Evolutionary conservation across 495 filamentous ascomycete species (phyloP).

Genomic region (Haplographium delicatum): DNA sequence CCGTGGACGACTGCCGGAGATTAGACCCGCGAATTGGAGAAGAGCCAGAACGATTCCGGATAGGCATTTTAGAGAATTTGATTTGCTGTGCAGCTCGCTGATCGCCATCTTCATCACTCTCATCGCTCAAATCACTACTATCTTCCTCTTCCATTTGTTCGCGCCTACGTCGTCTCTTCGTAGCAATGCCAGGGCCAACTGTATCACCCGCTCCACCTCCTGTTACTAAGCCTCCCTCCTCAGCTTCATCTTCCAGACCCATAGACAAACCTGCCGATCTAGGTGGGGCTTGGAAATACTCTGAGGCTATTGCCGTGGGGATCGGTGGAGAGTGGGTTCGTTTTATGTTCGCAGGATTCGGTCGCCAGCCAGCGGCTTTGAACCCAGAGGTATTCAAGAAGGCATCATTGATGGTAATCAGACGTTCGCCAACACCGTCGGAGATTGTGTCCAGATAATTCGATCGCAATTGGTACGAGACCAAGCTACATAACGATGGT

Average conservation of each 20-base stretch:
- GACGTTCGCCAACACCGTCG: conserved; percentile 91
- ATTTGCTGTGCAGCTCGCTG: conserved; percentile 69
- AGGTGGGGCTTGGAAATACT: conserved; percentile 80
- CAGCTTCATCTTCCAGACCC: conserved; percentile 64
- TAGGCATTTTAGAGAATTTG: conserved; percentile 90
- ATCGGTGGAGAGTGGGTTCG: conserved; percentile 95
- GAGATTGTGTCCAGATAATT: conserved; percentile 86
- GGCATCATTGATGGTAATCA: conserved; percentile 86
- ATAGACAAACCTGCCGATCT: conserved; percentile 40
- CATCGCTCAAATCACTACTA: conserved; percentile 93
- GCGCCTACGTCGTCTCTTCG: conserved; percentile 51
- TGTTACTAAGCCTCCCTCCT: conserved; percentile 77
- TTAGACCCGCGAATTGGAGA: conserved; percentile 63
- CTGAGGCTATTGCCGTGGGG: conserved; percentile 79
- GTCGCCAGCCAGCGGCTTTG: conserved; percentile 88
- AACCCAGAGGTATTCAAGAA: conserved; percentile 93
- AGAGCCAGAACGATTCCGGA: conserved; percentile 79
- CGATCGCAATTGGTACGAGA: conserved; percentile 87
- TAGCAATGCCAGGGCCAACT: conserved; percentile 57
- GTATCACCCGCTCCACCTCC: conserved; percentile 66
- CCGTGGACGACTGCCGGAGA: conserved; percentile 39
- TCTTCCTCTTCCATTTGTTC: conserved; percentile 92
- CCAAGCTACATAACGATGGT: conserved; percentile 54
- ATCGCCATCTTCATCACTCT: conserved; percentile 88
- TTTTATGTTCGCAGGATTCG: conserved; percentile 71